Evolutionary conservation across 2,329 filamentous ascomycete species (phyloP).

Genomic region (Neopestalotiopsis sp.): DNA sequence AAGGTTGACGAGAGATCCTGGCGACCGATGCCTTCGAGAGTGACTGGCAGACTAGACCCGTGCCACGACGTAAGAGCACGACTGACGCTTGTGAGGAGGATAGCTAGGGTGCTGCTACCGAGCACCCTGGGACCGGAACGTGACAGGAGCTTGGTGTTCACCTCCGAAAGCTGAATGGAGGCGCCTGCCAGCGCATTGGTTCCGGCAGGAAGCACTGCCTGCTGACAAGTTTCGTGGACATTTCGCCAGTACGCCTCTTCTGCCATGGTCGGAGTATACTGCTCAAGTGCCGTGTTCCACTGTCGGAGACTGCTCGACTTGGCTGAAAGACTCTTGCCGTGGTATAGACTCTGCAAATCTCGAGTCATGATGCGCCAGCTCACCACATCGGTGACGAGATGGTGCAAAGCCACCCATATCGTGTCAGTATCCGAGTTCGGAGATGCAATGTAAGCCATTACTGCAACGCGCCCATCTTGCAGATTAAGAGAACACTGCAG

Average conservation of each 20-base stretch:
- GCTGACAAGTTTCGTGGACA: not conserved
- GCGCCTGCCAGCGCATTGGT: not conserved
- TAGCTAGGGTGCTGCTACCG: not conserved
- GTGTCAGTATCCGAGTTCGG: not conserved
- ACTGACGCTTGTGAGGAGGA: not conserved
- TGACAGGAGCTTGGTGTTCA: not conserved
- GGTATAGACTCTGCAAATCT: not conserved
- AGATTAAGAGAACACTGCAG: not conserved
- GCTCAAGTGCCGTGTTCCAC: not conserved
- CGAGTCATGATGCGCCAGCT: not conserved
- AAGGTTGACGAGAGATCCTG: not conserved
- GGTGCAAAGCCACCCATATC: not conserved
- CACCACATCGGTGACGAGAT: not conserved
- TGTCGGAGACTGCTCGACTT: constrained; percentile 2
- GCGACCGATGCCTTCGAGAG: not conserved
- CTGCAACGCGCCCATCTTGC: not conserved
- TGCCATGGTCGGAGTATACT: not conserved
- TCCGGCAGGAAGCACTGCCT: not conserved
- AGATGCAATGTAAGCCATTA: not conserved
- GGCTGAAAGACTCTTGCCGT: not conserved
- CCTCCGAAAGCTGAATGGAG: not conserved
- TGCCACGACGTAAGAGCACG: not conserved
- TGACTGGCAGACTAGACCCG: not conserved
- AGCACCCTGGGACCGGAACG: not conserved
- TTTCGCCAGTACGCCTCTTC: constrained; percentile 2